Conservation (phyloP, 2,329 filamentous ascomycete genomes). For the Colletotrichum abscissum region DNA sequence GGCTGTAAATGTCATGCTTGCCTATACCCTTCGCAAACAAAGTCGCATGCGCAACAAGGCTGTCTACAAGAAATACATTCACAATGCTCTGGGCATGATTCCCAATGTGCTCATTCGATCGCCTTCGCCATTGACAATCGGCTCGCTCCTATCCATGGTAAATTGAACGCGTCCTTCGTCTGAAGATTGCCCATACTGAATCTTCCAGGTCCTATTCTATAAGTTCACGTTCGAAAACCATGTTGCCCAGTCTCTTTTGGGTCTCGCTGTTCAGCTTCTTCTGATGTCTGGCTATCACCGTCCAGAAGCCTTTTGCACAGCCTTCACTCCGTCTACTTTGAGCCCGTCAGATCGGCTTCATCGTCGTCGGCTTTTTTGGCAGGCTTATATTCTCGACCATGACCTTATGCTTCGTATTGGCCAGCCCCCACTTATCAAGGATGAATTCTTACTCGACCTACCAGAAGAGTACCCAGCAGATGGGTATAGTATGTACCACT, state of each 20-base stretch:
- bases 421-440: slow-evolving; percentile 4
- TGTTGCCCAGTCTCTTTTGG: background rate
- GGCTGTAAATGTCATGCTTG: too few species aligned
- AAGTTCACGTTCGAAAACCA: background rate
- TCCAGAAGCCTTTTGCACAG: background rate
- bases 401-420: slow-evolving; percentile 15
- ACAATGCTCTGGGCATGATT: slow-evolving; percentile 1
- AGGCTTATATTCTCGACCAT: slow-evolving; percentile 5
- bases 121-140: slow-evolving; percentile 6
- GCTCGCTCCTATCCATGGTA: slow-evolving; percentile 9
- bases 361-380: background rate
- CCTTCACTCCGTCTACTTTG: background rate
- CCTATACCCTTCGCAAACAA: too few species aligned
- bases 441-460: slow-evolving; percentile 10
- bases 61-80: background rate
- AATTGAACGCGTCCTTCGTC: too few species aligned
- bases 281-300: slow-evolving; percentile 8
- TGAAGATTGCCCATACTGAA: background rate
- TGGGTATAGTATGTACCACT: background rate
- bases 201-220: background rate
- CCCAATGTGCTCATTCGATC: slow-evolving; percentile 2
- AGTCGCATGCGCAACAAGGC: too few species aligned
- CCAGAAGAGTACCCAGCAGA: background rate
- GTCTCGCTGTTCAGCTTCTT: background rate
- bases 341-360: background rate